These are phyloP conservation scores for Nicotiana noctiflora DNA, from an alignment of 257 asterid species.

Conservation along the genomic window DNA sequence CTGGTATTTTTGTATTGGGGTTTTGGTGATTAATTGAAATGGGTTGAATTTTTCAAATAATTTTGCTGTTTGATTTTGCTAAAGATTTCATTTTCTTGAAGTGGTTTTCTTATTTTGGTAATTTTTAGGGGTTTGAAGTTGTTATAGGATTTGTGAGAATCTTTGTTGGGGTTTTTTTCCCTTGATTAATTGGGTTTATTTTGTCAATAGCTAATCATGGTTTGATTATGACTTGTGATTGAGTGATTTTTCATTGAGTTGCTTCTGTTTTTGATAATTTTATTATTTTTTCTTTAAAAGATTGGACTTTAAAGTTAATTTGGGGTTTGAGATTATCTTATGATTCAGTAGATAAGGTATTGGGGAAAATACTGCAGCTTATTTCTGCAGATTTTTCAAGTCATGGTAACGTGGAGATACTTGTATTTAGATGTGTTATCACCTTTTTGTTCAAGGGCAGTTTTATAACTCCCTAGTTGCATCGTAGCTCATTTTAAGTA, in stretches of 20 bases:
- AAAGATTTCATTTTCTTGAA: background rate
- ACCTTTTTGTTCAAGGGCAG: no score
- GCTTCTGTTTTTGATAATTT: background rate
- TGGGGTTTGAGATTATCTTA: background rate
- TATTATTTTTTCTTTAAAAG: background rate
- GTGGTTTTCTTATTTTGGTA: background rate
- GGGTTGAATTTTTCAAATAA: background rate
- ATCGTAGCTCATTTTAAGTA: background rate
- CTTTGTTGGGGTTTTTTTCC: background rate
- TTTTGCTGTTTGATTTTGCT: background rate
- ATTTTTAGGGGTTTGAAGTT: background rate
- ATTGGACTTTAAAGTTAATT: background rate
- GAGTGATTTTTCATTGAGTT: background rate
- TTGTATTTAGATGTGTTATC: background rate
- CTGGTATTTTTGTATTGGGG: background rate
- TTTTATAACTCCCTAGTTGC: no score
- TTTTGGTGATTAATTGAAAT: background rate
- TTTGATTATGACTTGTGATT: background rate
- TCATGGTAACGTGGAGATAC: background rate
- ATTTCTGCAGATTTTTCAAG: background rate
- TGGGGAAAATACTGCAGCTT: background rate
- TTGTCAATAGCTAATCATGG: background rate
- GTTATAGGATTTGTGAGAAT: background rate
- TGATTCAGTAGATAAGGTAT: background rate
- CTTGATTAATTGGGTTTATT: background rate